Percentiles rank a stretch among this genome's conserved stretches.
Evolutionary conservation across 2,329 filamentous ascomycete genomes (phyloP).

Genomic region (Aspergillus fijiensis): DNA sequence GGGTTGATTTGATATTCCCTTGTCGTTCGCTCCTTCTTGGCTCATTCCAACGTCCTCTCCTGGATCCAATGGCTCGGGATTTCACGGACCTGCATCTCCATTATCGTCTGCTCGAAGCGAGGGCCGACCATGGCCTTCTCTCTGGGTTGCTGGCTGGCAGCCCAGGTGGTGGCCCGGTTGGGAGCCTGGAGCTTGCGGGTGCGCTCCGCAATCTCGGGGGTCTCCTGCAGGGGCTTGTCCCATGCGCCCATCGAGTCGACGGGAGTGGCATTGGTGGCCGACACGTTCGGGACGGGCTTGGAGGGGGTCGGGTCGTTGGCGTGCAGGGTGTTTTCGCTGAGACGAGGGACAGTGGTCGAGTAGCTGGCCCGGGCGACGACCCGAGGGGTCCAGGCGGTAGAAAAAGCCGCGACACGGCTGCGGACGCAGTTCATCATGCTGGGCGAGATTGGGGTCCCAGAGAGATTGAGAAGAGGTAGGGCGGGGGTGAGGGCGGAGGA

Average conservation of each 20-base stretch:
- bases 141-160: conserved; percentile 77
- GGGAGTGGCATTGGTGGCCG: conserved; percentile 60
- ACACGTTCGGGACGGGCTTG: conserved; percentile 55
- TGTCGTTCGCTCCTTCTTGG: not conserved
- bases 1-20: not conserved
- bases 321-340: conserved; percentile 43
- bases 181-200: conserved; percentile 73
- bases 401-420: conserved; percentile 48
- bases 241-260: conserved; percentile 49
- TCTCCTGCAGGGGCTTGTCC: conserved; percentile 58
- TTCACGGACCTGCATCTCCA: conserved; percentile 76
- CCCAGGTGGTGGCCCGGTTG: conserved; percentile 80
- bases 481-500: conserved; percentile 19
- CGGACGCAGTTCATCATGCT: conserved; percentile 48
- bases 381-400: conserved; percentile 37
- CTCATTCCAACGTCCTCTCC: not conserved
- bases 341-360: conserved; percentile 45
- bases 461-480: conserved; percentile 13
- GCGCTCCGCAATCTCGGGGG: conserved; percentile 54
- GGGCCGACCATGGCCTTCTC: conserved; percentile 86
- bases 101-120: conserved; percentile 95
- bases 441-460: conserved; percentile 22
- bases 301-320: conserved; percentile 59
- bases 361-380: conserved; percentile 38
- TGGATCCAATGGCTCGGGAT: not conserved